phyloP scores from a whole-genome alignment of 73 alveolate species.

The Stentor coeruleus region DNA sequence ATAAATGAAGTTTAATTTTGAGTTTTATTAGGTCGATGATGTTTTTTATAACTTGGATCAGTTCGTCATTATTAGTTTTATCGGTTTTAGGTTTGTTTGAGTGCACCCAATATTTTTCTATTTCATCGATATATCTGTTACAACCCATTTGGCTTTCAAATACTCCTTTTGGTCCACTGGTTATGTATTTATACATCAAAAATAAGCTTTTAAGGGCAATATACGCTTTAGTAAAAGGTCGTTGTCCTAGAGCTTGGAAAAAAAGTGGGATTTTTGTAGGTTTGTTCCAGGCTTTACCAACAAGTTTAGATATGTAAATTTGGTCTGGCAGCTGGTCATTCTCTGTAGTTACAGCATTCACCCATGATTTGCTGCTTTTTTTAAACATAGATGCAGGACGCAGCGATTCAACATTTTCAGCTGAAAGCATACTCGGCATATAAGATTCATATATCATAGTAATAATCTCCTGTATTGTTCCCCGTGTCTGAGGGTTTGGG shows the following conservation, averaged over 20 bases:
- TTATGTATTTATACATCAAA: slow-evolving; percentile 1
- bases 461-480: neutral
- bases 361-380: neutral
- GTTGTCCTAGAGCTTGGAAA: neutral
- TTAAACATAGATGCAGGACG: neutral
- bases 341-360: slow-evolving; percentile 13
- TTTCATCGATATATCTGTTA: neutral
- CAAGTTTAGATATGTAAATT: neutral
- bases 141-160: neutral
- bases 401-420: neutral
- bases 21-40: neutral
- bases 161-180: neutral
- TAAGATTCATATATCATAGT: neutral
- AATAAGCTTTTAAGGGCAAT: neutral
- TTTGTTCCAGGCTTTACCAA: slow-evolving; percentile 27
- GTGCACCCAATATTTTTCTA: neutral
- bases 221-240: neutral
- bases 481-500: neutral
- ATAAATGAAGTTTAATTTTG: neutral
- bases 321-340: neutral
- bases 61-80: neutral
- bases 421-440: neutral
- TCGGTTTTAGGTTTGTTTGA: neutral
- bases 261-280: slow-evolving; percentile 25
- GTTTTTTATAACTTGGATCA: neutral